phyloP scores from a whole-genome alignment of 2,329 filamentous ascomycete species.

The Neopestalotiopsis sp. region DNA sequence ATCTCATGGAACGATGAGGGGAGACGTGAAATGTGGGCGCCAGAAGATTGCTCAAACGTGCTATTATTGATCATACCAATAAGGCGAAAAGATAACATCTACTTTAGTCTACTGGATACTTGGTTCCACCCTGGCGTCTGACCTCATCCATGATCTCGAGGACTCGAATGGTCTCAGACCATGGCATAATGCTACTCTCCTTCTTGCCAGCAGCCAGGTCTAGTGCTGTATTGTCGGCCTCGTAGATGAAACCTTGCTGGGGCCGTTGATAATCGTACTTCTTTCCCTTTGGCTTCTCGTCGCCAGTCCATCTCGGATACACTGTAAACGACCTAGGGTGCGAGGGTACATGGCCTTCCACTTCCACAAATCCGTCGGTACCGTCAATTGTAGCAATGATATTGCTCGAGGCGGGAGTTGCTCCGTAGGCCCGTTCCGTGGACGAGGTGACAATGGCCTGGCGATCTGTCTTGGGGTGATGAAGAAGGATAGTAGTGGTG shows the following conservation, averaged over 20 bases:
- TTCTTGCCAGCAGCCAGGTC: conserved; percentile 44
- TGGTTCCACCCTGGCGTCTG: conserved; percentile 32
- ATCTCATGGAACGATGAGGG: too few relatives aligned
- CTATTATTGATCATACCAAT: too few relatives aligned
- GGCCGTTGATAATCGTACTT: conserved; percentile 43
- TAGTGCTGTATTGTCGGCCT: conserved; percentile 49
- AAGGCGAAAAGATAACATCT: too few relatives aligned
- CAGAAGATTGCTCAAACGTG: too few relatives aligned
- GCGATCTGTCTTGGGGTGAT: conserved; percentile 42
- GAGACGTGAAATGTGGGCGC: too few relatives aligned
- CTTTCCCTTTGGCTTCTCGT: conserved; percentile 33
- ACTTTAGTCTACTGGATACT: conserved; percentile 18
- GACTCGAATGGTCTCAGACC: conserved; percentile 50
- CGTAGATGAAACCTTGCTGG: conserved; percentile 48
- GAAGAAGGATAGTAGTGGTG: conserved; percentile 43
- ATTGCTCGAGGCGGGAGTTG: conserved; percentile 14
- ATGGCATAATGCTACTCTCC: conserved; percentile 49
- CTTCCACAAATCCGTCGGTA: conserved; percentile 41
- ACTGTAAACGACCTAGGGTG: conserved; percentile 43
- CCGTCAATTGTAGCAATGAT: conserved; percentile 48
- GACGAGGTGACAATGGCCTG: conserved; percentile 50
- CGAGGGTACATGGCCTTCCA: conserved; percentile 41
- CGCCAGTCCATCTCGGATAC: conserved; percentile 32
- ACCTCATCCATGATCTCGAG: conserved; percentile 55
- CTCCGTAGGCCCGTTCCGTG: conserved; percentile 31